Base-by-base conservation (phyloP, 179 eudicot genomes). In the Silene coronaria region DNA sequence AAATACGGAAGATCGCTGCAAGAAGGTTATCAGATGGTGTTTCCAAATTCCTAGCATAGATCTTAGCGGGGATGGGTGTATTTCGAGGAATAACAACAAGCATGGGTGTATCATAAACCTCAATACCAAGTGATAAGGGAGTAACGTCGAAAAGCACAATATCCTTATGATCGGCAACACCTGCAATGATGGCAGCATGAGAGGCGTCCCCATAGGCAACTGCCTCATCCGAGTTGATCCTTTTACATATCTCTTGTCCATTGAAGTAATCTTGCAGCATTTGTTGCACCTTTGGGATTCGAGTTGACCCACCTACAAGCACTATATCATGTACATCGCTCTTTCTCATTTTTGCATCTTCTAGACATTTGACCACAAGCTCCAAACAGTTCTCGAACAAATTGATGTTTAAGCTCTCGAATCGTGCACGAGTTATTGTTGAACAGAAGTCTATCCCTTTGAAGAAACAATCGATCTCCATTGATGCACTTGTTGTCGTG, bases 171-270 rank as follows among this genome's bases (percentile, higher is more conserved):
- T 46, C 30, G 13, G 0, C 38, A 3, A 24, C 48, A 42, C 76
- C 76, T 0, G 76, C 76, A 17, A 73, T 14, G 3, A 61, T 42
- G 9, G 76, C 76, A 13, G 76, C 76, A 9, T 73, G 69, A 26
- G 55, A 22, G 12, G 76, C 76, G 24, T 69, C 76, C 3, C 76
- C 76, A 73, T 45, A 73, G 1, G 76, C 84, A 0, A 78, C 80
- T 1, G 62, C 77, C 27, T 75, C 77, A 14, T 75, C 77, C 1
- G 77, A 48, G n/a, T 75, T 64, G 6, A 64, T 75, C 30, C 62
- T 30, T 30, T n/a, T 75, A 14, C 71, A 46, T 17, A 75, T 71
- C 71, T 75, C 77, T 34, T 75, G 65, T 13, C 77, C 77, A 27
- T 21, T 28, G 8, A 75, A 75, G 60, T 26, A 75, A n/a, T 65